Percentiles rank a stretch among this genome's conserved stretches.
Conservation (phyloP, 345 rosid species). For the Acer saccharum region DNA sequence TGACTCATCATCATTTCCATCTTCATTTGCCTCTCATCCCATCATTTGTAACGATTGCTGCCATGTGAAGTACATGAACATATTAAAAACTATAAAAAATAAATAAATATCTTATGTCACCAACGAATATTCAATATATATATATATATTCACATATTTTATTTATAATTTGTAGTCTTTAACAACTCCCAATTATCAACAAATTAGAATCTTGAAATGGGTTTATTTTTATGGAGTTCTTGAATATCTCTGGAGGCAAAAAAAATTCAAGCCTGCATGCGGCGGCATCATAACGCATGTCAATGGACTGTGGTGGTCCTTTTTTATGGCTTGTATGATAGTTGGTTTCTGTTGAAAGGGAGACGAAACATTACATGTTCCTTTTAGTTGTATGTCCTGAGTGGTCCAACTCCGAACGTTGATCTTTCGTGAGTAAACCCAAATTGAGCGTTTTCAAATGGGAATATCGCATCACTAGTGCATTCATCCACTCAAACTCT, state of each 20-base stretch:
- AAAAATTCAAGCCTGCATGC: slow-evolving; percentile 22
- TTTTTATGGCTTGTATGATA: slow-evolving; percentile 5
- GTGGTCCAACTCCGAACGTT: slow-evolving; percentile 25
- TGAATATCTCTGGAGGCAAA: background rate
- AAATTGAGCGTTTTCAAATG: background rate
- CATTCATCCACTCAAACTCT: no score
- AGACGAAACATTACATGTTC: slow-evolving; percentile 31
- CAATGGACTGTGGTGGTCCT: slow-evolving; percentile 31
- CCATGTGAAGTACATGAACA: slow-evolving; percentile 41
- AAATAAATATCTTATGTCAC: background rate
- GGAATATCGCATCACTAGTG: no score
- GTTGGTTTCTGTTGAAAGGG: slow-evolving; percentile 13
- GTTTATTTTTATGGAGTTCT: background rate
- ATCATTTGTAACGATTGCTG: slow-evolving; percentile 38
- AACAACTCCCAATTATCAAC: background rate
- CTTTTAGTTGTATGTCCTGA: background rate
- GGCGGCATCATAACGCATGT: slow-evolving; percentile 39
- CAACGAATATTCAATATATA: background rate
- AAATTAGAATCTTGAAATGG: background rate
- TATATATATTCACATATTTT: no score
- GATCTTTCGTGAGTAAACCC: background rate
- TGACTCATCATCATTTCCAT: slow-evolving; percentile 36
- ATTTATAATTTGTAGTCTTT: background rate
- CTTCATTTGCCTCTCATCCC: slow-evolving; percentile 26
- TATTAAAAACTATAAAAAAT: background rate